phyloP scores from a whole-genome alignment of 2,329 filamentous ascomycete genomes.

The Calonectria hongkongensis region DNA sequence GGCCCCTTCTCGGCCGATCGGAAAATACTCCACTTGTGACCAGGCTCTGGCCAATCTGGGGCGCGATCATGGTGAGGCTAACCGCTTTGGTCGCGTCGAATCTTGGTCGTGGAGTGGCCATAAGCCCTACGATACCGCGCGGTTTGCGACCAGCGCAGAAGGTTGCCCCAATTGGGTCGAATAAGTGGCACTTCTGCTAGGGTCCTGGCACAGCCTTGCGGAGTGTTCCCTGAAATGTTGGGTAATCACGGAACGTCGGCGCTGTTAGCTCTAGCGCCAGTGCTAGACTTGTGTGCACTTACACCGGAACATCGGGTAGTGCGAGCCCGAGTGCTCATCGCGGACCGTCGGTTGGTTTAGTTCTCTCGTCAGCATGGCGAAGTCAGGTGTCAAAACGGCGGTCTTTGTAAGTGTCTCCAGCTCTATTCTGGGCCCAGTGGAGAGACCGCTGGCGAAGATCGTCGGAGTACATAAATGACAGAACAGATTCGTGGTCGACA shows the following conservation, averaged over 20 bases:
- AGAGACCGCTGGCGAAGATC: not conserved
- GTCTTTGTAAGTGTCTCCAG: not conserved
- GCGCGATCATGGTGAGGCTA: not conserved
- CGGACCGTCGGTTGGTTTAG: not conserved
- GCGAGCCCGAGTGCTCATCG: not conserved
- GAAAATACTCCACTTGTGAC: not conserved
- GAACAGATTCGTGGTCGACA: not conserved
- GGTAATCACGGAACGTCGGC: not conserved
- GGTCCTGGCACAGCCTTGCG: not conserved
- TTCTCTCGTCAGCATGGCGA: conserved; percentile 10
- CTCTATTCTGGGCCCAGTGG: too few relatives aligned
- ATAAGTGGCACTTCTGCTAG: not conserved
- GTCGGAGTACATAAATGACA: not conserved
- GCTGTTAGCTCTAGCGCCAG: not conserved
- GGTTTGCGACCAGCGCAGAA: not conserved
- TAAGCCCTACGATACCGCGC: not conserved
- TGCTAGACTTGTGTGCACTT: not conserved
- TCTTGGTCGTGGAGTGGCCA: not conserved
- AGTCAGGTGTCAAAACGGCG: not conserved
- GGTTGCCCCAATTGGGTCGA: too few relatives aligned
- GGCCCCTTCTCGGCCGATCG: not conserved
- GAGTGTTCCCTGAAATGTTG: not conserved
- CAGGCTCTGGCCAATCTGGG: not conserved
- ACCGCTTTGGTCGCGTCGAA: not conserved
- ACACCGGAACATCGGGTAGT: not conserved